Base-by-base conservation (phyloP, 306 rosid genomes). In the Chamaecrista fasciculata region DNA sequence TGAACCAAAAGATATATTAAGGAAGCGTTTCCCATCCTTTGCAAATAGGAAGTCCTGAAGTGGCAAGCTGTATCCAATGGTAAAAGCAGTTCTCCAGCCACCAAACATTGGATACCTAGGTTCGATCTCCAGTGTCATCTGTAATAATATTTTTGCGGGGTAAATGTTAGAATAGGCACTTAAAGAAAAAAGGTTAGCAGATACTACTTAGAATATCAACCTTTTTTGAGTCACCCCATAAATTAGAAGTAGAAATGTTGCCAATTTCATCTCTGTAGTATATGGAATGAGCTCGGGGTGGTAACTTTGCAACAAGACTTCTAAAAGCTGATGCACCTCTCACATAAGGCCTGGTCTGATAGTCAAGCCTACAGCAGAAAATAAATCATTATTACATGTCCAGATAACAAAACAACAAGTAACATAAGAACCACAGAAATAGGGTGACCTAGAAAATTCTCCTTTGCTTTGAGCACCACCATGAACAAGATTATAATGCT, bases 71-170 rank as follows among this genome's bases (percentile, higher is more conserved):
- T 91, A 95, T 68, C 99, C 99, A 73, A 95, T 87, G 62, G 99
- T 91, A 78, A 91, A 95, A 50, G 95, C 78, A 71, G 88, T 84
- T 80, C 77, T 89, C 99, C 99, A 95, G 71, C 99, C 99, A 80
- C 99, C 99, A 81, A 95, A 85, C 81, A 95, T 62, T 51, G 99
- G 97, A 83, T 85, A 95, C 75, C 99, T 79, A 72, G 97, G 99
- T 78, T 95, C 97, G 36, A 95, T 91, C 80, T 85, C 92, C 72
- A 95, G 84, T 73, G 87, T 87, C 7, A 85, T 89, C 96, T 95
- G 88, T 46, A 69, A 76, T 42, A 63, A 56, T 76, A 15, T 76
- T 43, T 26, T 73, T 37, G 56, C 37, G 6, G 3, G 37, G 76
- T 57, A 71, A 78, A 75, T 18, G 48, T 74, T 58, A 62, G 39